Conservation (phyloP, 495 filamentous ascomycete genomes). For the Daldinia loculata region DNA sequence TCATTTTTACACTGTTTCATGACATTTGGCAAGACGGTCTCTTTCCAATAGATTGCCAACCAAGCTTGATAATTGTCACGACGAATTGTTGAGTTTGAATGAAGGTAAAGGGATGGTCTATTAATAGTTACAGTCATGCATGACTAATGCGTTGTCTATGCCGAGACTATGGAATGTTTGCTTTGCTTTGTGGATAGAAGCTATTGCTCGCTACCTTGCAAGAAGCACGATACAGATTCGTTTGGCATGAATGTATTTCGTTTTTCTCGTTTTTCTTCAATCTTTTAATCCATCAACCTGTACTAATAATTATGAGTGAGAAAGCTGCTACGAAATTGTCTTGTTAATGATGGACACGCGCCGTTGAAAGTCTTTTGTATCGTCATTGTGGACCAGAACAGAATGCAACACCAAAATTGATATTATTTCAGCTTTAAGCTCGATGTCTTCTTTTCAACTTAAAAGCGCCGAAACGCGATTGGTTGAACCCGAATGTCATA, state of each 20-base stretch:
- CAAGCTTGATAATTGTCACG: not conserved
- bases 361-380: too few relatives aligned
- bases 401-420: not conserved
- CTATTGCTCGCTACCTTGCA: not conserved
- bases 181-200: not conserved
- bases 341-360: not conserved
- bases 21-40: not conserved
- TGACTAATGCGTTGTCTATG: not conserved
- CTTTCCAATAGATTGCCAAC: not conserved
- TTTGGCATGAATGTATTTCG: not conserved
- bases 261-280: not conserved
- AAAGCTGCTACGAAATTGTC: not conserved
- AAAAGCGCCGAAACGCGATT: too few relatives aligned
- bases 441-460: too few relatives aligned
- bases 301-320: not conserved
- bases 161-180: not conserved
- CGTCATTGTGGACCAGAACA: too few relatives aligned
- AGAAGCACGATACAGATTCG: not conserved
- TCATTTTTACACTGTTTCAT: not conserved
- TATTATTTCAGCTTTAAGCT: too few relatives aligned
- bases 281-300: not conserved
- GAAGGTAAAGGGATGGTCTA: not conserved
- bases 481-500: too few relatives aligned
- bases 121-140: not conserved
- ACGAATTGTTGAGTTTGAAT: not conserved